A percentile compares a stretch with the other conserved stretches of the same genome.
Evolutionary conservation across 1,139 yeast species (phyloP).

Genomic region (Candida labiduridarum): DNA sequence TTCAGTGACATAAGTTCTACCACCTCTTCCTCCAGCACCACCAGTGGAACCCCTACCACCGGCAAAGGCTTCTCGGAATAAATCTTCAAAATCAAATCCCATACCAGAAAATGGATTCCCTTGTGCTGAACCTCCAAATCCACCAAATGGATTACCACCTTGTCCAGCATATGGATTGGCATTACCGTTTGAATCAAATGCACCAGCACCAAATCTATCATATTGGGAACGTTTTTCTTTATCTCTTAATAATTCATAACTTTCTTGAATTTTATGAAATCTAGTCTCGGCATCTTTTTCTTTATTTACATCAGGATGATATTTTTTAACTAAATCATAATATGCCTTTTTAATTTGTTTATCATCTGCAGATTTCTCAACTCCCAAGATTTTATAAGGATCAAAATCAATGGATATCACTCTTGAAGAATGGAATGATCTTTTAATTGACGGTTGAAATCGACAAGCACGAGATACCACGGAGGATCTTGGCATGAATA

Average conservation of each 20-base stretch:
- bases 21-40: constrained; percentile 36
- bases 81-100: constrained; percentile 79
- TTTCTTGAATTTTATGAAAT: constrained; percentile 92
- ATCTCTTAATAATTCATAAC: constrained; percentile 89
- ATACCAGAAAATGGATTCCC: constrained; percentile 45
- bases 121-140: constrained; percentile 17
- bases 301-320: constrained; percentile 95
- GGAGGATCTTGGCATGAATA: background rate
- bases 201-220: constrained; percentile 89
- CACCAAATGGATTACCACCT: constrained; percentile 10
- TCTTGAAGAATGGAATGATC: constrained; percentile 32
- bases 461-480: background rate
- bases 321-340: constrained; percentile 88
- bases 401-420: constrained; percentile 47
- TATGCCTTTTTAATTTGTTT: constrained; percentile 92
- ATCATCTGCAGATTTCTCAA: constrained; percentile 68
- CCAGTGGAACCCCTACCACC: constrained; percentile 45
- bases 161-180: constrained; percentile 56
- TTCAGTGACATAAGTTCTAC: constrained; percentile 60
- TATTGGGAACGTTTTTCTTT: constrained; percentile 85
- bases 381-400: constrained; percentile 86
- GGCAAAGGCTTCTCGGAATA: constrained; percentile 75
- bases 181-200: constrained; percentile 71
- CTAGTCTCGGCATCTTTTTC: constrained; percentile 84
- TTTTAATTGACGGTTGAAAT: constrained; percentile 6